Conservation (phyloP, 2,329 filamentous ascomycete genomes). For the Periconia sp. region DNA sequence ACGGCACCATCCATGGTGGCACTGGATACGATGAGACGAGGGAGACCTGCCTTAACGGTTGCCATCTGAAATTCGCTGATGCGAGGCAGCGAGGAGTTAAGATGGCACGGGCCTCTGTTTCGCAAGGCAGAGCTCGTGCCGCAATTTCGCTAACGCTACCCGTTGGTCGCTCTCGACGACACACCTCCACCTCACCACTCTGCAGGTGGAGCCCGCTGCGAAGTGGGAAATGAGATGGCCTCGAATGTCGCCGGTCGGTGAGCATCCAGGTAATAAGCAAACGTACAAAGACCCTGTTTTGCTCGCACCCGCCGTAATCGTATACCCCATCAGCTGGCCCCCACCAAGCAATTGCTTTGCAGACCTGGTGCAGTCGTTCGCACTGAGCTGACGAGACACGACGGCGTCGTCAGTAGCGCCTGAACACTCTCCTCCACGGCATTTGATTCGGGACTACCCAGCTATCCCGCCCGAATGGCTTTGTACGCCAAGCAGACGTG, state of each 20-base stretch:
- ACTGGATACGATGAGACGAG: slow-evolving; percentile 12
- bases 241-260: slow-evolving; percentile 1
- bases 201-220: background rate
- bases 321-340: no score
- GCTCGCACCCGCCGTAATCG: no score
- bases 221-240: slow-evolving; percentile 17
- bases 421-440: no score
- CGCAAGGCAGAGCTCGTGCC: slow-evolving; percentile 20
- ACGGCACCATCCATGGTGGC: slow-evolving; percentile 30
- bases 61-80: slow-evolving; percentile 16
- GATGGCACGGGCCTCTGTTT: slow-evolving; percentile 30
- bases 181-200: background rate
- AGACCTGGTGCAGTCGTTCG: no score
- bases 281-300: no score
- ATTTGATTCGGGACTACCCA: no score
- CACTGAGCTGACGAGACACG: no score
- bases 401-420: no score
- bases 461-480: no score
- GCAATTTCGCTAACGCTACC: slow-evolving; percentile 32
- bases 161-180: background rate
- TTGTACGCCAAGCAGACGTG: no score
- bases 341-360: no score
- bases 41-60: slow-evolving; percentile 16
- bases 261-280: slow-evolving; percentile 11
- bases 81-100: slow-evolving; percentile 19